Base-by-base conservation (phyloP, 768 basidiomycete species). In the Panaeolus papilionaceus region DNA sequence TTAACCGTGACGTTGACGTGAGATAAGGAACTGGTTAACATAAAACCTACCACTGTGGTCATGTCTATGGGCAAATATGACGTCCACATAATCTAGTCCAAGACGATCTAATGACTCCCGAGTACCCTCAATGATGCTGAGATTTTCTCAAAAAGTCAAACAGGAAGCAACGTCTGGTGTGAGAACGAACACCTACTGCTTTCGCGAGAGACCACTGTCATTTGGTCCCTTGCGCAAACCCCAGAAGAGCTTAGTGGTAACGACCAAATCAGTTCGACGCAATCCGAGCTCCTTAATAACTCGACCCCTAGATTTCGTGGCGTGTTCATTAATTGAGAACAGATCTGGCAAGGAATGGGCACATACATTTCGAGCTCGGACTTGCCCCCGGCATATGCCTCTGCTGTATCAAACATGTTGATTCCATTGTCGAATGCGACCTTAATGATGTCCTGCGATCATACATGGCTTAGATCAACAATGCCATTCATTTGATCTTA, bases 211-310 rank as follows among this genome's bases (percentile, higher is more conserved):
- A 16, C 86, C 86, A 61, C 76, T 77, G 66, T 83, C 85, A 72
- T 90, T 90, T 0, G 84, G 87, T 23, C 87, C 88, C 11, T 76
- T 74, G 67, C 86, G 75, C 8, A 86, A 76, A 33, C 92, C 92
- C 83, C 90, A 93, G 82, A 88, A 93, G 58, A 93, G 67, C 75
- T 93, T 93, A 62, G 91, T 94, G 16, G 88, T 85, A 71, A 93
- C 81, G 66, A 94, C 82, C 42, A 92, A 73, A 74, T 94, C 92
- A 11, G 83, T 81, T 44, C 91, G 84, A 58, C 86, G 83, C 70
- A 88, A 81, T 16, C 86, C 85, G n/a, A 92, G 85, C 74, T 92
- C 91, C 76, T 87, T 87, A 77, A 93, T 86, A 4, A 88, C 91
- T 45, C 89, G 86, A 1, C 92, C 92, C 71, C 81, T 83, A 47